Percentiles rank a stretch among this genome's conserved stretches.
Conservation (phyloP, 2,329 filamentous ascomycete species). For the Cucurbitaria berberidis region DNA sequence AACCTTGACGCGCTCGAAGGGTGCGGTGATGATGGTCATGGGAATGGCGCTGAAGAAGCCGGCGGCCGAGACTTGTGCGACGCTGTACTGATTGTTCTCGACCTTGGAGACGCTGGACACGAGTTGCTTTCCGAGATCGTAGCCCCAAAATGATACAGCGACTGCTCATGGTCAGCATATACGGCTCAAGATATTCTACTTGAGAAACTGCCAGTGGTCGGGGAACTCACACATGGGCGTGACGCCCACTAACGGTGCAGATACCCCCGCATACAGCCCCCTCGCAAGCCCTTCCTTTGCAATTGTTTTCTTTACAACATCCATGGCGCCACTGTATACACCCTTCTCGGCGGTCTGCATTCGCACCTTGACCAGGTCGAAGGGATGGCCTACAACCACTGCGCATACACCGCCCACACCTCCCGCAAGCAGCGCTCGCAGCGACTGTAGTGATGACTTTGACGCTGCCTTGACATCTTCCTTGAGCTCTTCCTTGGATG, state of each 20-base stretch:
- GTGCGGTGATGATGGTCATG: constrained; percentile 97
- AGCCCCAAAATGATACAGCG: constrained; percentile 78
- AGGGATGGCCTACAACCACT: constrained; percentile 91
- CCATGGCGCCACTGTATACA: constrained; percentile 86
- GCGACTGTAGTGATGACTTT: constrained; percentile 64
- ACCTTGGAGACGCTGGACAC: constrained; percentile 72
- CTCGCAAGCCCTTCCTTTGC: constrained; percentile 79
- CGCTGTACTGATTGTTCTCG: constrained; percentile 74
- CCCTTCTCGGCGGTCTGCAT: constrained; percentile 95
- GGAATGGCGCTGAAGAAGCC: constrained; percentile 95
- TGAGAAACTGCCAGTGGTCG: background rate
- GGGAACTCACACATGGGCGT: constrained; percentile 92
- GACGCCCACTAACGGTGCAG: constrained; percentile 90
- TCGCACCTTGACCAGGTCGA: constrained; percentile 96
- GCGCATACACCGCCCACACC: constrained; percentile 94
- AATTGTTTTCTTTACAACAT: constrained; percentile 88
- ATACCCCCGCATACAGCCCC: constrained; percentile 95
- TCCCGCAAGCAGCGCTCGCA: constrained; percentile 85
- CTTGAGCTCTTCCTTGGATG: constrained; percentile 55
- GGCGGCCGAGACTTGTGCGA: constrained; percentile 86
- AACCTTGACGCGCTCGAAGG: constrained; percentile 98
- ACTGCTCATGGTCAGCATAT: constrained; percentile 51
- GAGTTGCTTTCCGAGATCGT: constrained; percentile 91
- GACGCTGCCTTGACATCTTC: constrained; percentile 58
- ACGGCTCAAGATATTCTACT: background rate